These are phyloP conservation scores for Russula sp. DNA, from an alignment of 768 basidiomycete species.

Conservation along the genomic window DNA sequence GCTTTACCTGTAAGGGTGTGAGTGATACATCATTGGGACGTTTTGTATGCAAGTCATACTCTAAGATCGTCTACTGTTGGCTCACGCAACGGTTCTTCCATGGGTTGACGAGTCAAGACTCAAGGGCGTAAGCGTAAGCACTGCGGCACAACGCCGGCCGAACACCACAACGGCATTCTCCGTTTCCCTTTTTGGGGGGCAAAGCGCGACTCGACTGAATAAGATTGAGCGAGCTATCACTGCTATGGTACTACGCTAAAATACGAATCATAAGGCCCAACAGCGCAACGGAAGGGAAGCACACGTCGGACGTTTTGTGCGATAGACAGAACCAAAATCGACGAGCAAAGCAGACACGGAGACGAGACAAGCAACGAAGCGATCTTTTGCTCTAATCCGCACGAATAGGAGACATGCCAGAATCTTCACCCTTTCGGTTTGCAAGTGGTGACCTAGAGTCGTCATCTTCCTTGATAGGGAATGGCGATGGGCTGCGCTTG, in stretches of 20 bases:
- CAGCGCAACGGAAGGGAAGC: background rate
- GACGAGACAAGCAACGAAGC: constrained; percentile 5
- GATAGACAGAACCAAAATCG: constrained; percentile 8
- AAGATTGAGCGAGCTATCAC: background rate
- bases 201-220: no score
- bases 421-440: constrained; percentile 36
- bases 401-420: constrained; percentile 50
- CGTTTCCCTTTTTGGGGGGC: no score
- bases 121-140: no score
- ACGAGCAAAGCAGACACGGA: constrained; percentile 5
- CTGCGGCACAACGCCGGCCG: no score
- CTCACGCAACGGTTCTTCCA: constrained; percentile 8
- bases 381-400: constrained; percentile 34
- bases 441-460: constrained; percentile 52
- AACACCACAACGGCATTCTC: no score
- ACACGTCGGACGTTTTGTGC: constrained; percentile 1
- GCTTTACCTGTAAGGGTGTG: constrained; percentile 44
- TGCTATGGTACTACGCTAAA: constrained; percentile 1
- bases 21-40: background rate
- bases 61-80: constrained; percentile 33
- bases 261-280: constrained; percentile 6
- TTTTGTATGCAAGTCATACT: constrained; percentile 16
- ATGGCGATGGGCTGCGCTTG: constrained; percentile 41
- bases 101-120: background rate
- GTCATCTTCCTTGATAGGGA: constrained; percentile 36